phyloP scores from a whole-genome alignment of 352 stramenopile species.

The Phytopythium delawarense region DNA sequence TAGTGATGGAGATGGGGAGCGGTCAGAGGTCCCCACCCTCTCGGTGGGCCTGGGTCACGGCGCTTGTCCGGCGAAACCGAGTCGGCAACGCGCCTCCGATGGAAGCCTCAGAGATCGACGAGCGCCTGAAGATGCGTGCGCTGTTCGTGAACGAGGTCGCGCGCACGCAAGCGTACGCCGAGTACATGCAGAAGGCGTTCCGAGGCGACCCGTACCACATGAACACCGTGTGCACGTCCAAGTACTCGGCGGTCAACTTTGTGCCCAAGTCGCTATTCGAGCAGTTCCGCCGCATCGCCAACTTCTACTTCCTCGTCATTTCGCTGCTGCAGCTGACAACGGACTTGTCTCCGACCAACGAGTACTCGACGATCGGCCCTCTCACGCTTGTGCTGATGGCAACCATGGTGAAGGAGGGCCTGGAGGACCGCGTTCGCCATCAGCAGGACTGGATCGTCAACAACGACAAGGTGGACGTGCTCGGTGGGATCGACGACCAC shows the following conservation, averaged over 20 bases:
- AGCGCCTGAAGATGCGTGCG: conserved; percentile 43
- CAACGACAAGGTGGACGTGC: conserved; percentile 47
- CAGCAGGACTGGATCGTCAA: conserved; percentile 74
- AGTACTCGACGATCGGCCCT: conserved; percentile 83
- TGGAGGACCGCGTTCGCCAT: conserved; percentile 75
- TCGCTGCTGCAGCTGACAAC: conserved; percentile 92
- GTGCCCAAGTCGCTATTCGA: conserved; percentile 93
- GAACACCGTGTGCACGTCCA: conserved; percentile 84
- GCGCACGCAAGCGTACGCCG: conserved; percentile 56
- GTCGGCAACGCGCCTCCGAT: neutral
- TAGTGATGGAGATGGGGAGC: neutral
- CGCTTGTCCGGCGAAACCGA: neutral
- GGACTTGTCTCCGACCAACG: conserved; percentile 80
- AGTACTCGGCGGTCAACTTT: conserved; percentile 95
- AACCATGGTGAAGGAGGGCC: conserved; percentile 83
- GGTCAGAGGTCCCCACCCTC: neutral
- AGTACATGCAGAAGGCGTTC: conserved; percentile 45
- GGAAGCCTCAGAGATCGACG: neutral
- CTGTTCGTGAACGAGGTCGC: conserved; percentile 69
- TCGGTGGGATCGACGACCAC: conserved; percentile 21
- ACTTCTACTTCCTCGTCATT: conserved; percentile 97
- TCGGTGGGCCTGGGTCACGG: neutral
- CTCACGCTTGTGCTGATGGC: conserved; percentile 75
- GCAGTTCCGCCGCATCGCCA: conserved; percentile 95
- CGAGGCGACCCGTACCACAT: conserved; percentile 31